Base-by-base conservation (phyloP, 2,329 filamentous ascomycete species). In the Trichoderma semiorbis region DNA sequence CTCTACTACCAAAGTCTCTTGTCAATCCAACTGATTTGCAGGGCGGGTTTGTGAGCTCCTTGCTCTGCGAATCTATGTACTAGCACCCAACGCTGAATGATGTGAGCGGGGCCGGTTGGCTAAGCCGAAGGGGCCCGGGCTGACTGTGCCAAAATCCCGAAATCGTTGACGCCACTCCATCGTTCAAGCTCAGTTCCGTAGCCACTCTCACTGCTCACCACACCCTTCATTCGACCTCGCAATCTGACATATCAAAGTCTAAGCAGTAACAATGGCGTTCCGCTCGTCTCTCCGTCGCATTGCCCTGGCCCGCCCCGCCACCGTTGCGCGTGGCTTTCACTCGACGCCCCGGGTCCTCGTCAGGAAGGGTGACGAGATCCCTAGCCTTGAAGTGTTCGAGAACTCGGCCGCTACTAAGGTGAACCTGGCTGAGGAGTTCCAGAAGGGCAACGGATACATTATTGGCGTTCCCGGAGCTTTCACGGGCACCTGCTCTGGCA, bases 361-460 rank as follows among this genome's bases (percentile, higher is more conserved):
- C 80, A 88, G 92, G 77, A 90, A 90, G 73, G 95, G 95, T 78
- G 94, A 98, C 81, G 83, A 87, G 75, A 86, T 98, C 70, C 96
- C 95, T 58, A 84, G 90, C 81, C 83, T 95, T 72, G 90, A 94
- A 64, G 88, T 97, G 76, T 91, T 91, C 75, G 93, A 98, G 84
- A 88, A 89, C 83, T 94, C 92, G n/a, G 95, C 95, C 1, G 94
- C 93, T 73, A 97, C 94, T 87, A 96, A 95, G 83, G 90, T 98
- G 81, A 95, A 93, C 83, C 87, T 98, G 72, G 89, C 92, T 76
- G 88, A 92, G 74, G 93, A 97, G 84, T 87, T 97, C 74, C 80
- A 81, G 73, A 86, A 86, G 74, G 90, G 89, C 74, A 92, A 93
- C 79, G 94, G 93, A 72, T 83, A 98, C 77, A 91, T 98, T 79